Base-by-base conservation (phyloP, 495 filamentous ascomycete species). In the Penicillium flavigenum region DNA sequence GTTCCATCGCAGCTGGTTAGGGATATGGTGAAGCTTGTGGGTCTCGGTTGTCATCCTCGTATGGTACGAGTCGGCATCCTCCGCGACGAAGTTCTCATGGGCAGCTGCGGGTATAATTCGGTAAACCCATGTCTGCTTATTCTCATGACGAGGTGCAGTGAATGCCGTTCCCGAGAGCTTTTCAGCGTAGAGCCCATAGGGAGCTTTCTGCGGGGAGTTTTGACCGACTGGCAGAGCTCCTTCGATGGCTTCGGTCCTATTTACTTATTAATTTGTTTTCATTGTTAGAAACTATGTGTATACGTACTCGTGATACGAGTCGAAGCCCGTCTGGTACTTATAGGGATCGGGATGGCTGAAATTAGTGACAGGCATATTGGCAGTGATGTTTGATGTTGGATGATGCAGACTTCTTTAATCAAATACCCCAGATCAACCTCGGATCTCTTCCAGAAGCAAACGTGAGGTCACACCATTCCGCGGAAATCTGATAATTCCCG, bases 81-180 rank as follows among this genome's bases (percentile, higher is more conserved):
- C 71, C 0, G 81, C 73, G 24, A 79, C 65, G 69, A 96, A 96
- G 48, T 88, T 82, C 55, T 84, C 82, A 64, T 97, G 92, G 6
- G 91, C 82, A 41, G 90, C 91, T 0, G 89, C 83, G 36, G 92
- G 92, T 27, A 96, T 77, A 58, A 96, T 90, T 11, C 92, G 84
- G 69, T 97, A 96, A n/a, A 96, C 85, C 92, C 92, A 97, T 38
- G 92, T 82, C 65, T 96, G 92, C 68, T 87, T 85, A 75, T 96
- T 97, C 68, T 94, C 89, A 72, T 87, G 82, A 17, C 92, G 83
- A 0, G 92, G 92, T 6, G 92, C 90, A 26, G 92, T 97, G 69
- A 97, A 97, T 38, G 92, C 87, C 7, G 92, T 96, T 16, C 92
- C 92, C 1, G 92, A 96, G 27, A 97, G 83, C 81, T 96, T 96